Conservation (phyloP, 2,329 filamentous ascomycete genomes). For the Botryosphaeria dothidea region DNA sequence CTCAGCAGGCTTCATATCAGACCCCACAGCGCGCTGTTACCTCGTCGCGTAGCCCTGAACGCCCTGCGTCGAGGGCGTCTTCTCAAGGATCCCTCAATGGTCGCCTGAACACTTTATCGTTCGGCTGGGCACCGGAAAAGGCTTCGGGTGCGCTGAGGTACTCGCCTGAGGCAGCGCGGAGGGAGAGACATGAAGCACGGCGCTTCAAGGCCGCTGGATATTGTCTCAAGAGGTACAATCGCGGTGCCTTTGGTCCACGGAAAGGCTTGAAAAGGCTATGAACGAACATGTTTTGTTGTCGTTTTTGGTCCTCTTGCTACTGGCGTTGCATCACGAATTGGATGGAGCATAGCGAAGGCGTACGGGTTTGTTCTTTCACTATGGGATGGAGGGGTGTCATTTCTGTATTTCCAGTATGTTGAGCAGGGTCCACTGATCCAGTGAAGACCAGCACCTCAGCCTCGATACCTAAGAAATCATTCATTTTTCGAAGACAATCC, state of each 20-base stretch:
- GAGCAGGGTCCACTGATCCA: not conserved
- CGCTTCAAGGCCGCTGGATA: conserved; percentile 33
- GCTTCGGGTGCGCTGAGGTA: conserved; percentile 31
- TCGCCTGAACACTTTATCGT: conserved; percentile 21
- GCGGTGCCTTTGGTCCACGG: conserved; percentile 38
- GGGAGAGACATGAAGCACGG: conserved; percentile 35
- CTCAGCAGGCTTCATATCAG: conserved; percentile 27
- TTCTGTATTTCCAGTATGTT: not conserved
- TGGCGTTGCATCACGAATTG: conserved; percentile 5
- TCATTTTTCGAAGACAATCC: not conserved
- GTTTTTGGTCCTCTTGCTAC: too few species aligned
- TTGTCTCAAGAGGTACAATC: conserved; percentile 37
- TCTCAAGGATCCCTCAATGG: conserved; percentile 30
- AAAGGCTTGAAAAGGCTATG: conserved; percentile 36
- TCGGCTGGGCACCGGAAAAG: conserved; percentile 22
- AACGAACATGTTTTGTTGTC: not conserved
- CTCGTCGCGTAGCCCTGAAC: conserved; percentile 25
- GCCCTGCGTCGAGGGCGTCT: conserved; percentile 33
- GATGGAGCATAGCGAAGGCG: conserved; percentile 16
- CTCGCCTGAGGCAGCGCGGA: conserved; percentile 29
- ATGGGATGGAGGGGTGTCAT: not conserved
- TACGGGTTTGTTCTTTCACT: not conserved
- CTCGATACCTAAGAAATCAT: not conserved
- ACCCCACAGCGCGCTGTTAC: conserved; percentile 28
- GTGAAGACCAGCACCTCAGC: not conserved